phyloP scores from a whole-genome alignment of 371 early-diverging fungal species.

The Mortierella sp. region DNA sequence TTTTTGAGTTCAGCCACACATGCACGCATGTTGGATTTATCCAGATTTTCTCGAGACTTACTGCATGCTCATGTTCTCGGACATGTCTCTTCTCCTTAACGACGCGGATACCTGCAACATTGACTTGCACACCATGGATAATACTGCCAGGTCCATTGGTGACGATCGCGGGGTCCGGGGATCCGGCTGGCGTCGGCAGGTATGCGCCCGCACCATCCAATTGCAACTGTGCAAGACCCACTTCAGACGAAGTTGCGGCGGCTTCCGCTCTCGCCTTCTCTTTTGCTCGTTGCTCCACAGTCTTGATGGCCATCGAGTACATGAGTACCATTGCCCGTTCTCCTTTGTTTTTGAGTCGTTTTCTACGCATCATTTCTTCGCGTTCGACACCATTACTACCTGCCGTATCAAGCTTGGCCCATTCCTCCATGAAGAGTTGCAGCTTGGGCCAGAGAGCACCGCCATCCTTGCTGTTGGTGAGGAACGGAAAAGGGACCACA shows the following conservation, averaged over 20 bases:
- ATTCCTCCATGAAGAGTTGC: constrained; percentile 37
- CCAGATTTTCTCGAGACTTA: too few relatives aligned
- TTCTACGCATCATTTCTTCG: constrained; percentile 43
- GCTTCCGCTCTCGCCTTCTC: constrained; percentile 10
- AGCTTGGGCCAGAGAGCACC: constrained; percentile 47
- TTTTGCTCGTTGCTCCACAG: constrained; percentile 36
- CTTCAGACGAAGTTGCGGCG: constrained; percentile 10
- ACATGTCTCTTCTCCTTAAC: constrained; percentile 39
- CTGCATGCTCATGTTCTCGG: constrained; percentile 47
- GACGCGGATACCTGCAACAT: constrained; percentile 39
- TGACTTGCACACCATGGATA: constrained; percentile 36
- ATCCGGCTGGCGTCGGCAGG: not conserved
- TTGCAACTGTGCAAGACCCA: constrained; percentile 9
- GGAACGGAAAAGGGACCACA: constrained; percentile 50
- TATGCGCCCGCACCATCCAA: too few relatives aligned
- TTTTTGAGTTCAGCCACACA: too few relatives aligned
- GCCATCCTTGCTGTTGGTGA: constrained; percentile 22
- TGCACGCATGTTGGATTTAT: too few relatives aligned
- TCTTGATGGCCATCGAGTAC: constrained; percentile 50
- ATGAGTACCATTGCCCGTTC: constrained; percentile 41
- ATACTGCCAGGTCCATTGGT: constrained; percentile 4
- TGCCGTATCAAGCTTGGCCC: constrained; percentile 41
- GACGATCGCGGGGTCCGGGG: not conserved
- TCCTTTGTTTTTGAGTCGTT: constrained; percentile 30
- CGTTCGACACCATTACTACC: constrained; percentile 34